Conservation (phyloP, 2,329 filamentous ascomycete genomes). For the Ophiobolus disseminans region DNA sequence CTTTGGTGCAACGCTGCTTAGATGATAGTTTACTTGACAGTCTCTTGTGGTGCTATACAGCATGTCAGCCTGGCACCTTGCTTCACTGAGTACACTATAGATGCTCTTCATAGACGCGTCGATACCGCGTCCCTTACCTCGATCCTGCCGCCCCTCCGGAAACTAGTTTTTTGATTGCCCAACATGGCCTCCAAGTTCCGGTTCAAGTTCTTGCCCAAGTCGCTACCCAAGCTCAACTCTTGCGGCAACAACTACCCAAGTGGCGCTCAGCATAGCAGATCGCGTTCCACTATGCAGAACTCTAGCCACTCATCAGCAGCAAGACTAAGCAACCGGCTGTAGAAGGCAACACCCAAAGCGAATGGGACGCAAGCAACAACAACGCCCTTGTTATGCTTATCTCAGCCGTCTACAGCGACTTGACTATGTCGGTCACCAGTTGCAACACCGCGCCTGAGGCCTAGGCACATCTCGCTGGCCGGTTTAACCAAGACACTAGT, state of each 20-base stretch:
- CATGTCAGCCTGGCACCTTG: no score
- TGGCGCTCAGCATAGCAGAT: constrained; percentile 2
- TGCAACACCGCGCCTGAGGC: no score
- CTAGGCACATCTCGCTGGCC: no score
- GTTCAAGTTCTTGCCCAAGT: constrained; percentile 2
- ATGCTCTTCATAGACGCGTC: background rate
- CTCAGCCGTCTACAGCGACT: no score
- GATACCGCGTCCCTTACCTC: no score
- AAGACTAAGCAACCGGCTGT: background rate
- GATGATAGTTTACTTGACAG: no score
- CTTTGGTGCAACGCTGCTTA: no score
- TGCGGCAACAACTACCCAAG: constrained; percentile 4
- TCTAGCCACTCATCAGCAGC: constrained; percentile 2
- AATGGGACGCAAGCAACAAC: constrained; percentile 1
- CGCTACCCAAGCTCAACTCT: constrained; percentile 2
- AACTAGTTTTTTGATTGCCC: no score
- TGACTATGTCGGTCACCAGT: no score
- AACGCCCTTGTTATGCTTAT: constrained; percentile 7
- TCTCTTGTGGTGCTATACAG: no score
- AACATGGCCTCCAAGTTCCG: constrained; percentile 2
- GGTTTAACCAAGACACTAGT: no score
- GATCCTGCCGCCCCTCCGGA: no score
- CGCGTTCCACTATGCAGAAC: constrained; percentile 3
- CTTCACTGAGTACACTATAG: background rate
- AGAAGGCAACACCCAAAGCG: background rate